Conservation (phyloP, 306 rosid genomes). For the Prunus kanzakura region DNA sequence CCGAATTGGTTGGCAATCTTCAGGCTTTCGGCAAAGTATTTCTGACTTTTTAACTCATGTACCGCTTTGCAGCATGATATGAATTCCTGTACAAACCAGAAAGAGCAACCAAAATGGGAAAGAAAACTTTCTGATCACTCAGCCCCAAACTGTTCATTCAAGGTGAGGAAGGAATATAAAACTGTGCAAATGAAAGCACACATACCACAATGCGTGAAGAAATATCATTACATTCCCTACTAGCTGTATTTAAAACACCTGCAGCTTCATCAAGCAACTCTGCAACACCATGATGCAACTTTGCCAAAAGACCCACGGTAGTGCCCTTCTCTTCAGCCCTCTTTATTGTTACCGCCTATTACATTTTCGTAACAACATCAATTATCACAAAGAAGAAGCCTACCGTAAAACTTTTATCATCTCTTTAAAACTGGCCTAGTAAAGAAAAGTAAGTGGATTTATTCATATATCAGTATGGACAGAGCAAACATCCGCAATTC, state of each 20-base stretch:
- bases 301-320: constrained; percentile 60
- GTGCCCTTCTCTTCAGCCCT: constrained; percentile 73
- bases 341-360: constrained; percentile 65
- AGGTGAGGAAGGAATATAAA: background rate
- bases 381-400: background rate
- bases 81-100: constrained; percentile 54
- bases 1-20: constrained; percentile 50
- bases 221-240: constrained; percentile 42
- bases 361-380: constrained; percentile 19
- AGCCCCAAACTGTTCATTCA: background rate
- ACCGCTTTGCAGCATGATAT: constrained; percentile 44
- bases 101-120: constrained; percentile 3
- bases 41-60: constrained; percentile 57
- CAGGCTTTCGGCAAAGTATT: constrained; percentile 50
- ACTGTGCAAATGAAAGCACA: background rate
- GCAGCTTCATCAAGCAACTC: constrained; percentile 66
- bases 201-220: constrained; percentile 53
- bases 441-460: background rate
- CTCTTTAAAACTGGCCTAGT: background rate
- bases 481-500: background rate
- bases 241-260: constrained; percentile 21
- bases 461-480: too few relatives aligned
- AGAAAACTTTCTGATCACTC: background rate
- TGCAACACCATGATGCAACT: constrained; percentile 66
- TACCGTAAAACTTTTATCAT: background rate